A percentile compares a stretch with the other conserved stretches of the same genome.
Conservation (phyloP, 2,329 filamentous ascomycete species). For the Aureobasidium mangrovei region DNA sequence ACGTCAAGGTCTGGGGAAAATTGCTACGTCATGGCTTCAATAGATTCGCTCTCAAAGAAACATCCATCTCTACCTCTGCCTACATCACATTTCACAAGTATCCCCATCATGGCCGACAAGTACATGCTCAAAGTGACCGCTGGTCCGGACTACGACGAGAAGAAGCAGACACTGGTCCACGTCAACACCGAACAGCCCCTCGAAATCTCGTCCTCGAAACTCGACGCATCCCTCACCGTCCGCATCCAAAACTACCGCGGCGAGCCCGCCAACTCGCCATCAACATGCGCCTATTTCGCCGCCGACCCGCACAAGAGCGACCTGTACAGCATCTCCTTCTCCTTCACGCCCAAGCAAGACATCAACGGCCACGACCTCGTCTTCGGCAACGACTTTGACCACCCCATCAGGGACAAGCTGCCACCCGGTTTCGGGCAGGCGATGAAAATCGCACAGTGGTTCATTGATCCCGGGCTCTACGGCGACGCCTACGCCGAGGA, state of each 20-base stretch:
- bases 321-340: slow-evolving; percentile 76
- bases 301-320: slow-evolving; percentile 61
- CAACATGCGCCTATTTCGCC: slow-evolving; percentile 69
- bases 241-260: slow-evolving; percentile 60
- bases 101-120: slow-evolving; percentile 48
- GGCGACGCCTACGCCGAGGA: slow-evolving; percentile 81
- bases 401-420: slow-evolving; percentile 75
- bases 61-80: background rate
- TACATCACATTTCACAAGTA: background rate
- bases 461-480: slow-evolving; percentile 82
- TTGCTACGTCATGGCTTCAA: background rate
- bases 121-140: slow-evolving; percentile 78
- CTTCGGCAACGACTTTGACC: slow-evolving; percentile 93
- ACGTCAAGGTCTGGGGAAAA: slow-evolving; percentile 1
- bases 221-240: slow-evolving; percentile 62
- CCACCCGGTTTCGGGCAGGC: slow-evolving; percentile 81
- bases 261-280: slow-evolving; percentile 61
- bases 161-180: slow-evolving; percentile 62
- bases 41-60: background rate
- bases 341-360: slow-evolving; percentile 60
- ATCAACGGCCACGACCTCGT: slow-evolving; percentile 67
- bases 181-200: slow-evolving; percentile 63
- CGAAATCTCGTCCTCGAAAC: slow-evolving; percentile 53
- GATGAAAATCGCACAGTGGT: slow-evolving; percentile 78
- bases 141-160: slow-evolving; percentile 62